Evolutionary conservation across 202 grass and related monocot genomes (phyloP), one percentile per base, ranked within the genome.

Genomic region (Panicum hallii): DNA sequence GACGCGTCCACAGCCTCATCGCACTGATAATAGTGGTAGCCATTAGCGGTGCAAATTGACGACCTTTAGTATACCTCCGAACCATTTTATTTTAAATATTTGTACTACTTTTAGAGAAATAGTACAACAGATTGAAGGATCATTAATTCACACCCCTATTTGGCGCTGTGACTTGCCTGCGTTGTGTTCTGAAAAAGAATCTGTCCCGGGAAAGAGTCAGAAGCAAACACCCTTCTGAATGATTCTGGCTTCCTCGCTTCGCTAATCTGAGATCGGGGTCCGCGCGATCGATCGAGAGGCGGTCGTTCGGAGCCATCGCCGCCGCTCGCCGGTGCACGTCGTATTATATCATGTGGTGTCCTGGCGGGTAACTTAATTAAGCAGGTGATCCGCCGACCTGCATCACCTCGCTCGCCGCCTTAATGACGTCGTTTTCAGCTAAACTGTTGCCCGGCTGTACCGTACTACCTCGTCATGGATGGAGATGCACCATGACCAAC

Each of bases 371-470:
- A 9, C 64, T 23, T 74, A 30, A 62, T 36, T 67, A 41, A 43
- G 63, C 81, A 53, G 69, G 32, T 84, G 15, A 85, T 70, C 87
- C 28, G 71, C 63, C 45, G 63, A 76, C 77, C 82, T 62, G 58
- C 84, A 36, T 55, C 61, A 30, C 26, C 16, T 47, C 36, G 70
- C 43, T 53, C 41, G 36, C 60, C 45, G 73, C 14, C 73, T 26
- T 58, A 58, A 43, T 19, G 22, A 75, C 28, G 52, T 67, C 62
- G 26, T 41, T 61, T 43, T 88, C 75, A 43, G 30, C 32, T 80
- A 53, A 77, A 46, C 8, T 45, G 19, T 76, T 36, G 23, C 14
- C 68, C 50, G 11, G 2, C 41, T 43, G 75, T 26, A 26, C 26
- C 26, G 14, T 34, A 5, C 26, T 26, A 57, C 0, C 56, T 41